Evolutionary conservation across 2,329 filamentous ascomycete genomes (phyloP).

Genomic region (Talaromyces sp.): DNA sequence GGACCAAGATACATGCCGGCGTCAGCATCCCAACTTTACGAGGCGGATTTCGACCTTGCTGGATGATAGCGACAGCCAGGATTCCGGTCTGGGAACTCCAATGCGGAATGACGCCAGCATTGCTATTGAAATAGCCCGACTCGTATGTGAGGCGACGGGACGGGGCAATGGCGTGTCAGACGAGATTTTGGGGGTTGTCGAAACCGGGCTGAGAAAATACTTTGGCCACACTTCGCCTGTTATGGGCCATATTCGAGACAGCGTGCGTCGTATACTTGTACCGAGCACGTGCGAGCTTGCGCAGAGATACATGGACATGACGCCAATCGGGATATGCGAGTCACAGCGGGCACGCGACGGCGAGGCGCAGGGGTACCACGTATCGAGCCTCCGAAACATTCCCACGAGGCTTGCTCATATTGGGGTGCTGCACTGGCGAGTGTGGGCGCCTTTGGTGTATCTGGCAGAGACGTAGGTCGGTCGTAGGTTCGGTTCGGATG

Average conservation of each 20-base stretch:
- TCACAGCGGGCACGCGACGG: slow-evolving; percentile 26
- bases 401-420: slow-evolving; percentile 76
- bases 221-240: slow-evolving; percentile 25
- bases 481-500: neutral
- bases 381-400: slow-evolving; percentile 31
- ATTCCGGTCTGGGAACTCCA: slow-evolving; percentile 14
- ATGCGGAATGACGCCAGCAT: slow-evolving; percentile 34
- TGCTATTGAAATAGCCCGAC: slow-evolving; percentile 38
- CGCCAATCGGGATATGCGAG: slow-evolving; percentile 39
- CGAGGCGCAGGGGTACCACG: neutral
- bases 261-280: slow-evolving; percentile 29
- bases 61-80: slow-evolving; percentile 24
- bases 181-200: slow-evolving; percentile 28
- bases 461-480: slow-evolving; percentile 19
- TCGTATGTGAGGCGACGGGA: slow-evolving; percentile 28
- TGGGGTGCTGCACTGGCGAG: slow-evolving; percentile 79
- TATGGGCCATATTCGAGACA: slow-evolving; percentile 28
- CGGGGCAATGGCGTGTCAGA: slow-evolving; percentile 24
- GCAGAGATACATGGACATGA: slow-evolving; percentile 35
- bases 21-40: slow-evolving; percentile 31
- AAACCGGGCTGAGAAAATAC: slow-evolving; percentile 28
- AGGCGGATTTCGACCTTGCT: slow-evolving; percentile 36
- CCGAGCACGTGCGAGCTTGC: slow-evolving; percentile 22
- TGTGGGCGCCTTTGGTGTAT: slow-evolving; percentile 77
- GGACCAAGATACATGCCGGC: slow-evolving; percentile 16